A percentile compares a stretch with the other conserved stretches of the same genome.
These are phyloP conservation scores for Geotrichum histeridarum DNA, from an alignment of 1,139 yeast genomes.

Conservation along the genomic window DNA sequence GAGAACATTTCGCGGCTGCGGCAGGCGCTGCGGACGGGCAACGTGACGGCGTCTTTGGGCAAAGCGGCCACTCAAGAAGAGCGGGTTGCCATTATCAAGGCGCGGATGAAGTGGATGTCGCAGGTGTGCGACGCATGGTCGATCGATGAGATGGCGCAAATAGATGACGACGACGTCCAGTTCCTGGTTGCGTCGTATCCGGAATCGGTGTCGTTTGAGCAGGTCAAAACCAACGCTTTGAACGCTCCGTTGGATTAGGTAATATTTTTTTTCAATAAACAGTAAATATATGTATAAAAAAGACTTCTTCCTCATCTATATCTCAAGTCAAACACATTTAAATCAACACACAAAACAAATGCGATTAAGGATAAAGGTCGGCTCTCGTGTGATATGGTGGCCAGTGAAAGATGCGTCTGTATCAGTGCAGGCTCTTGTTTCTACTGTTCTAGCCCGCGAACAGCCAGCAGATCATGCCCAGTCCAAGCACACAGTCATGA, in stretches of 20 bases:
- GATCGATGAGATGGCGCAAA: conserved; percentile 54
- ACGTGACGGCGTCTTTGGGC: conserved; percentile 25
- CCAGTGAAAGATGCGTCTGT: not conserved
- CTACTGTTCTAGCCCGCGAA: not conserved
- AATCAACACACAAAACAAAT: not conserved
- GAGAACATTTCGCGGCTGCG: conserved; percentile 59
- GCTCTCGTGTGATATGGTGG: conserved; percentile 10
- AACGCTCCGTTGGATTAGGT: conserved; percentile 17
- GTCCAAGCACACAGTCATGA: not conserved
- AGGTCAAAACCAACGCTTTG: conserved; percentile 9
- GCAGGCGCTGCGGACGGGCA: conserved; percentile 42
- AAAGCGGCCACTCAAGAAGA: conserved; percentile 46
- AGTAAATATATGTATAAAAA: too few relatives aligned
- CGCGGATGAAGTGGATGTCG: conserved; percentile 71
- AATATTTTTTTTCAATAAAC: not conserved
- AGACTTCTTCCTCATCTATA: not conserved
- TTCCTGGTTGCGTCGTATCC: conserved; percentile 31
- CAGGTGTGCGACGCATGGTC: conserved; percentile 56
- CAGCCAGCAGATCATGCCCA: too few relatives aligned
- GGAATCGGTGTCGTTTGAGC: conserved; percentile 2
- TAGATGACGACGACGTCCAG: conserved; percentile 29
- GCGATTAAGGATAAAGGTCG: conserved; percentile 4
- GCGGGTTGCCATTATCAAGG: conserved; percentile 44
- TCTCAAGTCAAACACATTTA: too few relatives aligned
- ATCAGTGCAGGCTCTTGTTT: not conserved